Base-by-base conservation (phyloP, 1,139 yeast species). In the Zygosaccharomyces sapae region DNA sequence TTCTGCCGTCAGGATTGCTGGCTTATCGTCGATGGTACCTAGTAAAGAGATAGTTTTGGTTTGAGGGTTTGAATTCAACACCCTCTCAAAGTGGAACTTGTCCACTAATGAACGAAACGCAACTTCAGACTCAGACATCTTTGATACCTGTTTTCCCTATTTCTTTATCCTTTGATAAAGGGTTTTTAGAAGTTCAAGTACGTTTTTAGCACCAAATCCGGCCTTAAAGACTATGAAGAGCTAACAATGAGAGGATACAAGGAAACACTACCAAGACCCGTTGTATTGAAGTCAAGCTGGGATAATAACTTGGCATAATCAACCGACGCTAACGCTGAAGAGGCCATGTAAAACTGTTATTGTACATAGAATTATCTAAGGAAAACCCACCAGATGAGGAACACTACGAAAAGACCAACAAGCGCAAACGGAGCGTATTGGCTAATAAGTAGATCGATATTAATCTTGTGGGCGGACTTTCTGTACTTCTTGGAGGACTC, bases 341-440 rank as follows among this genome's bases (percentile, higher is more conserved):
- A 35, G n/a, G 34, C 10, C 33, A 27, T 24, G 41, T 33, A 13
- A 39, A 22, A 22, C 22, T 19, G 12, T 25, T 38, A 38, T 12
- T 18, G 9, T 40, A 33, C 27, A 27, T 10, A 18, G 12, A 12
- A 16, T 58, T 56, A 66, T 56, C 78, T 70, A 37, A 86, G 70
- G 60, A 87, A 80, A 67, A 86, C 73, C 77, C 88, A 90, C 86
- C 95, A 92, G 41, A 92, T 69, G 48, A 92, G 67, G 59, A 92
- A 86, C 36, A 92, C 81, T 54, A 89, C 72, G 43, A 92, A 68
- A 43, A 92, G 71, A 1, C 83, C 82, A 19, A 83, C 75, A 3
- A 90, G 86, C 12, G 77, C 86, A 38, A 90, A 74, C 1, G 97
- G 97, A 3, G 89, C 86, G 64, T 92, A 92, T 68, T 92, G 96